Evolutionary conservation across 306 rosid species (phyloP).

Genomic region (Herpetospermum pedunculosum): DNA sequence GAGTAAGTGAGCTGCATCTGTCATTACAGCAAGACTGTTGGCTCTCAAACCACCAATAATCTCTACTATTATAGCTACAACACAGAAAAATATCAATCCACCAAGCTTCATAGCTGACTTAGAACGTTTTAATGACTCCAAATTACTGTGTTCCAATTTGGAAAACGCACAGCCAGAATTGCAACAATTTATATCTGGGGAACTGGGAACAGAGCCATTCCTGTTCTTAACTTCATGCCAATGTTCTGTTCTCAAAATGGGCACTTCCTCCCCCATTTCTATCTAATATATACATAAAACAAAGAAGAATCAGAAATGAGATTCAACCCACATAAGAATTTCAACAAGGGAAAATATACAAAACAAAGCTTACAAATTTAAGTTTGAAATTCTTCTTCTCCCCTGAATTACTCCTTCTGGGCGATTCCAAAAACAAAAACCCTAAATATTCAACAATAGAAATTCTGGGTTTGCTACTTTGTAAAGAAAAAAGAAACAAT

Average conservation of each 20-base stretch:
- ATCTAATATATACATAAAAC: too few species aligned
- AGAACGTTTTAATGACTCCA: conserved; percentile 41
- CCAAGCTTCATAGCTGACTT: conserved; percentile 52
- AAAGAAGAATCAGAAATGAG: not conserved
- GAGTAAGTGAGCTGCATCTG: conserved; percentile 90
- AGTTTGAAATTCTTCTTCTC: not conserved
- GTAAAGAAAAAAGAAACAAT: too few species aligned
- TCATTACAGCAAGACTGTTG: conserved; percentile 69
- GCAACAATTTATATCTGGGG: conserved; percentile 20
- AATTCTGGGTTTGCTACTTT: too few species aligned
- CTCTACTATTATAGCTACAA: conserved; percentile 57
- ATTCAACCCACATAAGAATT: not conserved
- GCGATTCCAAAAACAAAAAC: not conserved
- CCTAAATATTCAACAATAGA: too few species aligned
- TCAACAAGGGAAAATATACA: not conserved
- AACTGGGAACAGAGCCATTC: conserved; percentile 16
- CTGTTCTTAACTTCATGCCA: conserved; percentile 32
- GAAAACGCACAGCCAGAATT: conserved; percentile 48
- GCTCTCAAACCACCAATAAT: conserved; percentile 72
- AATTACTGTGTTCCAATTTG: conserved; percentile 22
- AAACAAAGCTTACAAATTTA: not conserved
- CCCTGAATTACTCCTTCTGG: too few species aligned
- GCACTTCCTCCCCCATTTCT: conserved; percentile 38
- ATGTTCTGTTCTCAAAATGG: conserved; percentile 23
- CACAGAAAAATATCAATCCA: conserved; percentile 46